phyloP scores from a whole-genome alignment of 768 basidiomycete genomes.

The Steccherinum ochraceum region DNA sequence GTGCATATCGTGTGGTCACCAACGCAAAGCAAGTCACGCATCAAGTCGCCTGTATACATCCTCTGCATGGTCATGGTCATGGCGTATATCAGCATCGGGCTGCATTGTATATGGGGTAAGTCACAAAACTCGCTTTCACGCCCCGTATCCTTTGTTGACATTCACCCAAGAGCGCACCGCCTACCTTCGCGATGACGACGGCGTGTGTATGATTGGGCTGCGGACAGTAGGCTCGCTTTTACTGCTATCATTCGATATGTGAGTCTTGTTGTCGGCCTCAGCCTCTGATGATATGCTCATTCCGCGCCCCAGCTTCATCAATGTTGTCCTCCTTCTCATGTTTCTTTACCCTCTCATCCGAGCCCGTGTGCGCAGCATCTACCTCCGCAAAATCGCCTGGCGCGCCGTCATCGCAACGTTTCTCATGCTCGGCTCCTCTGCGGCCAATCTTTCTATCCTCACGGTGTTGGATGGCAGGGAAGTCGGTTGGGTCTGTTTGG shows the following conservation, averaged over 20 bases:
- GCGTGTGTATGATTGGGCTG: constrained; percentile 42
- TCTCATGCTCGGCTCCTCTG: constrained; percentile 42
- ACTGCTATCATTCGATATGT: constrained; percentile 43
- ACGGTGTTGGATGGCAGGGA: constrained; percentile 38
- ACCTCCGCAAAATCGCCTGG: constrained; percentile 31
- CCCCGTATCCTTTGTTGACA: too few relatives aligned
- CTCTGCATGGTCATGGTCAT: constrained; percentile 30
- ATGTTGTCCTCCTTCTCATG: constrained; percentile 32
- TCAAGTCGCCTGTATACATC: constrained; percentile 36
- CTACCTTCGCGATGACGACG: constrained; percentile 26
- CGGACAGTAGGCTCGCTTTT: constrained; percentile 36
- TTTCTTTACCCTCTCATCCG: constrained; percentile 43
- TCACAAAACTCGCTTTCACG: too few relatives aligned
- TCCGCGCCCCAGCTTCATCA: constrained; percentile 21
- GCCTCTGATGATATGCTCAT: neutral
- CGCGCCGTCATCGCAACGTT: constrained; percentile 42
- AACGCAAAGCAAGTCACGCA: constrained; percentile 24
- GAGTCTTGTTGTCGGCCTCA: constrained; percentile 15
- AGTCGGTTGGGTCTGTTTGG: constrained; percentile 43
- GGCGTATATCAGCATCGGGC: constrained; percentile 33
- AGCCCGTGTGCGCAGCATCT: constrained; percentile 25
- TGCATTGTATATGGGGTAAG: constrained; percentile 11
- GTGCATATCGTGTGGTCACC: constrained; percentile 42
- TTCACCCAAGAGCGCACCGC: too few relatives aligned
- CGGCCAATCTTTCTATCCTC: constrained; percentile 42